Conservation (phyloP, 2,329 filamentous ascomycete species). For the Cladosporium sp. region DNA sequence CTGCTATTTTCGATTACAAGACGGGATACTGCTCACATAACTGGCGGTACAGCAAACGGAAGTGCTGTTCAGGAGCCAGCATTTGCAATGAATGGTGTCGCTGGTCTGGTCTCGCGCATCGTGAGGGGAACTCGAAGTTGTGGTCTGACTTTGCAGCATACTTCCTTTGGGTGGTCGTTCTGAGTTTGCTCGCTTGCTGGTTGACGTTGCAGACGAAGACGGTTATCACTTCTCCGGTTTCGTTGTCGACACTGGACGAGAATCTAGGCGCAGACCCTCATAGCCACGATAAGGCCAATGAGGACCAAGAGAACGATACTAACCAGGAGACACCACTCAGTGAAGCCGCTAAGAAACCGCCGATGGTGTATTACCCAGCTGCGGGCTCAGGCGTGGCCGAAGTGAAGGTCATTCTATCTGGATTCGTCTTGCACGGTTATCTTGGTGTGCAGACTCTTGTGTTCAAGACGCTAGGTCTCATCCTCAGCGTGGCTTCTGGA, state of each 20-base stretch:
- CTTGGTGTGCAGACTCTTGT: conserved; percentile 83
- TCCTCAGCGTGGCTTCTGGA: conserved; percentile 88
- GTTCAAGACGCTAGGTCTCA: conserved; percentile 78
- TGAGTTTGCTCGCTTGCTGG: conserved; percentile 72
- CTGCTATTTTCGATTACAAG: conserved; percentile 85
- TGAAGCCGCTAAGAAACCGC: conserved; percentile 51
- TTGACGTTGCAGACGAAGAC: conserved; percentile 91
- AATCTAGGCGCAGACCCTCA: conserved; percentile 74
- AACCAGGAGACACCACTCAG: conserved; percentile 44
- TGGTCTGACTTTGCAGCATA: conserved; percentile 80
- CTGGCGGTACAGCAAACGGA: conserved; percentile 74
- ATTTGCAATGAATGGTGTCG: conserved; percentile 61
- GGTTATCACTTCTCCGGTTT: conserved; percentile 83
- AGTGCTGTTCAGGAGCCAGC: conserved; percentile 59
- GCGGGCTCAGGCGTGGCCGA: conserved; percentile 96
- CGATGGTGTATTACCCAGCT: conserved; percentile 93
- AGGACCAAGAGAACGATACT: conserved; percentile 39
- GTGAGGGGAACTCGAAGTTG: conserved; percentile 48
- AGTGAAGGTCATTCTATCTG: conserved; percentile 95
- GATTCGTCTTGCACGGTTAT: conserved; percentile 95
- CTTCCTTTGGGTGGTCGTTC: conserved; percentile 66
- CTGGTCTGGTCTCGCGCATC: conserved; percentile 62
- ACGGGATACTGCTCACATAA: conserved; percentile 73
- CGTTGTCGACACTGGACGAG: conserved; percentile 85
- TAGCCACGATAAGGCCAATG: conserved; percentile 38